These are phyloP conservation scores for Ganoderma sp. DNA, from an alignment of 1,284 basidiomycete species.

Conservation along the genomic window DNA sequence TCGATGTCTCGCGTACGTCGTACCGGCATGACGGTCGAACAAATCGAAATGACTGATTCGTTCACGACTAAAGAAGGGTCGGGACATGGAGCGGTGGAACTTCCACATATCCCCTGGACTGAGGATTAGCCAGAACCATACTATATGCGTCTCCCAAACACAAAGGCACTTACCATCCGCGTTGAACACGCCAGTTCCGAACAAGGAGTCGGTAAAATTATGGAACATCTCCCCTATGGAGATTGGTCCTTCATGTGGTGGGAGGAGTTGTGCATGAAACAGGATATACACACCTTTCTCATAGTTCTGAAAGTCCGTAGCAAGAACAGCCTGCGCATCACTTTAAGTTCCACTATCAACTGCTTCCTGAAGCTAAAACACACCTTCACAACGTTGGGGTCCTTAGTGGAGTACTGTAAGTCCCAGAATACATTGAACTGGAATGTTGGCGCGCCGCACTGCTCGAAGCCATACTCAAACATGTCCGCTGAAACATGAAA, in stretches of 20 bases:
- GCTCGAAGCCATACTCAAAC: slow-evolving; percentile 24
- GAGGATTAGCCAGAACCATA: neutral
- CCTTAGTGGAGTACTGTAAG: slow-evolving; percentile 23
- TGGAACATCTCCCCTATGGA: slow-evolving; percentile 19
- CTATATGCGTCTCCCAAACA: neutral
- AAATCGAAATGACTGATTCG: slow-evolving; percentile 54
- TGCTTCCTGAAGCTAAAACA: neutral
- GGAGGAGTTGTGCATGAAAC: neutral
- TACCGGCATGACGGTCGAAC: slow-evolving; percentile 50
- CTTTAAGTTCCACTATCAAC: neutral
- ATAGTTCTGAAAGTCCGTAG: slow-evolving; percentile 50
- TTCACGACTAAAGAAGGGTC: slow-evolving; percentile 38
- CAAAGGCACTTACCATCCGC: slow-evolving; percentile 44
- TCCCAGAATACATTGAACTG: slow-evolving; percentile 43
- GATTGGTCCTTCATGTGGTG: neutral
- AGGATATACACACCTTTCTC: slow-evolving; percentile 45
- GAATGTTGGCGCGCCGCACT: slow-evolving; percentile 29
- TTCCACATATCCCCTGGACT: slow-evolving; percentile 49
- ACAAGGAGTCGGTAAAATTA: slow-evolving; percentile 41
- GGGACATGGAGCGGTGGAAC: slow-evolving; percentile 53
- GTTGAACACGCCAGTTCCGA: slow-evolving; percentile 56
- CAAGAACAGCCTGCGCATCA: slow-evolving; percentile 42
- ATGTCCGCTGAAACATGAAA: slow-evolving; percentile 23
- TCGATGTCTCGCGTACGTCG: neutral
- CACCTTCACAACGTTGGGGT: slow-evolving; percentile 31